These are phyloP conservation scores for Tetracladium marchalianum DNA, from an alignment of 495 filamentous ascomycete species.

Conservation along the genomic window DNA sequence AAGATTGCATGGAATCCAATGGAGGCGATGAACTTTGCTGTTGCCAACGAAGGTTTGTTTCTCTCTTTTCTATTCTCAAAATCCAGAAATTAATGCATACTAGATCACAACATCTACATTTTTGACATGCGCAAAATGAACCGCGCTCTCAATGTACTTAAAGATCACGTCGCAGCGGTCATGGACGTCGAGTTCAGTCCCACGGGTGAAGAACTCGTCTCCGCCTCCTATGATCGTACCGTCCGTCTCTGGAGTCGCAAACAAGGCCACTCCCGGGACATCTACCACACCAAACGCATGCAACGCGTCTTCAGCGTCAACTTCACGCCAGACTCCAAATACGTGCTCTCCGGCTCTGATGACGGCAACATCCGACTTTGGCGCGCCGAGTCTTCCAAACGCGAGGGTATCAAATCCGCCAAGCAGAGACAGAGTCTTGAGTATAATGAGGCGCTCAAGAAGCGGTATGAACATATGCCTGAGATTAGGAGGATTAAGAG, in stretches of 20 bases:
- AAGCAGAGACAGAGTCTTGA: constrained; percentile 79
- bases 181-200: constrained; percentile 96
- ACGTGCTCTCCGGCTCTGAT: constrained; percentile 73
- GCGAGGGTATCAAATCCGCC: constrained; percentile 76
- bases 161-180: constrained; percentile 91
- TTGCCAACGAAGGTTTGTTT: constrained; percentile 45
- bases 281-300: constrained; percentile 98
- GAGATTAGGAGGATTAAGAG: constrained; percentile 84
- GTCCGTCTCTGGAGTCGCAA: constrained; percentile 72
- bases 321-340: constrained; percentile 83
- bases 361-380: constrained; percentile 92
- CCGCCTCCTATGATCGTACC: constrained; percentile 76
- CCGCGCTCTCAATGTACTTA: constrained; percentile 80
- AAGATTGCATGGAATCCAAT: constrained; percentile 90
- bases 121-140: constrained; percentile 84
- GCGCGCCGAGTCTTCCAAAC: constrained; percentile 77
- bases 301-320: constrained; percentile 82
- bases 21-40: constrained; percentile 87
- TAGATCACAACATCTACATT: constrained; percentile 47
- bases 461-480: constrained; percentile 90
- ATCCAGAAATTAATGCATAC: too few relatives aligned
- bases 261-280: constrained; percentile 76
- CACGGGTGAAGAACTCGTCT: constrained; percentile 88
- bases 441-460: constrained; percentile 76
- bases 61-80: too few relatives aligned